Conservation (phyloP, 768 basidiomycete species). For the Suillus subaureus region DNA sequence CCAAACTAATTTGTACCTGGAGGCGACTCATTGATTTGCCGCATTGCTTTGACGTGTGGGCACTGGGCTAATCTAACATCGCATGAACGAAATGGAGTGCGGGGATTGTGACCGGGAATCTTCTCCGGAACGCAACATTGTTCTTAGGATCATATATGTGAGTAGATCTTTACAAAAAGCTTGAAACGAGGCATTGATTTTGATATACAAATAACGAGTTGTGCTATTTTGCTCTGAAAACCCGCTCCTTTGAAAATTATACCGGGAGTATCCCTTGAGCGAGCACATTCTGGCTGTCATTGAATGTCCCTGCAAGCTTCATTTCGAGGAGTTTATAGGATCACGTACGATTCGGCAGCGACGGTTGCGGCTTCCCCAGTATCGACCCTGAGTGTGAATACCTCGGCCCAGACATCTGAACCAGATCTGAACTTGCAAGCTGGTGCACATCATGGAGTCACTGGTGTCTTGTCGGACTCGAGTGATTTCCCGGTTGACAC, state of each 20-base stretch:
- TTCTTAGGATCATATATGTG: background rate
- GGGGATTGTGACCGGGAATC: background rate
- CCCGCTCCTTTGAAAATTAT: background rate
- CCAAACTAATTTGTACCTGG: background rate
- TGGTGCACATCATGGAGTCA: background rate
- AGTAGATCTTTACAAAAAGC: background rate
- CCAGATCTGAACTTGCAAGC: constrained; percentile 2
- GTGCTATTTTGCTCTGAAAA: background rate
- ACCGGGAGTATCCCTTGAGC: background rate
- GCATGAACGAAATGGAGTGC: background rate
- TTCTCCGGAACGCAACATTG: background rate
- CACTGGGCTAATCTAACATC: background rate
- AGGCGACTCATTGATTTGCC: background rate
- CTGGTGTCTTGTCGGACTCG: background rate
- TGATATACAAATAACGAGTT: background rate
- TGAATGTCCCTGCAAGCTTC: background rate
- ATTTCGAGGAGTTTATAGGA: background rate
- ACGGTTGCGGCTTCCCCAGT: background rate
- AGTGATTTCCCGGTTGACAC: background rate
- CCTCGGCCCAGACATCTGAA: background rate
- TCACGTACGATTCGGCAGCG: background rate
- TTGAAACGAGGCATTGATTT: background rate
- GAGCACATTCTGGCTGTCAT: background rate
- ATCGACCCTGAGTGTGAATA: background rate
- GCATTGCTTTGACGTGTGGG: background rate